Base-by-base conservation (phyloP, 192 early-diverging fungal species). In the Dispira simplex region DNA sequence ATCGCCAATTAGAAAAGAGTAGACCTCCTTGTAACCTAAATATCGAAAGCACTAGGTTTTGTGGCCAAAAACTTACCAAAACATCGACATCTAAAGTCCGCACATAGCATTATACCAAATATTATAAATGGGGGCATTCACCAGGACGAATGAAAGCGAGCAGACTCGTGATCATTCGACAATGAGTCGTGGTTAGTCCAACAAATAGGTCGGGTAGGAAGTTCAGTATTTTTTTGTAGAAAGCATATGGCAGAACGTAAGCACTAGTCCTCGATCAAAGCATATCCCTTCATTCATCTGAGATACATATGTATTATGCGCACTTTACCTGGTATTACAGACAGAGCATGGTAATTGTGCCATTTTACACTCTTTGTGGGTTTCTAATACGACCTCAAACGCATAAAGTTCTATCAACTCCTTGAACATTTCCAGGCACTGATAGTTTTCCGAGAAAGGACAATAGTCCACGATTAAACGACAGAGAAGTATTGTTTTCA, bases 261-360 rank as follows among this genome's bases (percentile, higher is more conserved):
- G 48, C 48, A 16, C 16, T 16, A 16, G 48, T 16, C 48, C 48
- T 16, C 21, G 16, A 49, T 49, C 48, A 49, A 39, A 39, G 32
- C 48, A 4, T 9, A 49, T 49, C 20, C 25, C 23, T 26, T 56
- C 25, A 26, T 4, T 23, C 10, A 18, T 26, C 54, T 56, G 20
- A 13, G 2, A 0, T 2, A 18, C 1, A 2, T n/a, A 20, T n/a
- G 54, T n/a, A 23, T 16, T 16, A 23, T 16, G 18, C 16, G 18
- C 48, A 16, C 16, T 23, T 16, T 56, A 56, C 54, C 54, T 56
- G 20, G 54, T 56, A 26, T 56, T n/a, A 26, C 54, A 56, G 27
- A 56, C 27, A 1, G 20, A 13, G 54, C 54, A 56, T 13, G 25
- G 54, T 20, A 56, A 20, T 13, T 27, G 23, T 8, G 54, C 18